A percentile compares a stretch with the other conserved stretches of the same genome.
These are phyloP conservation scores for Solanum pennellii DNA, from an alignment of 257 asterid genomes.

Conservation along the genomic window DNA sequence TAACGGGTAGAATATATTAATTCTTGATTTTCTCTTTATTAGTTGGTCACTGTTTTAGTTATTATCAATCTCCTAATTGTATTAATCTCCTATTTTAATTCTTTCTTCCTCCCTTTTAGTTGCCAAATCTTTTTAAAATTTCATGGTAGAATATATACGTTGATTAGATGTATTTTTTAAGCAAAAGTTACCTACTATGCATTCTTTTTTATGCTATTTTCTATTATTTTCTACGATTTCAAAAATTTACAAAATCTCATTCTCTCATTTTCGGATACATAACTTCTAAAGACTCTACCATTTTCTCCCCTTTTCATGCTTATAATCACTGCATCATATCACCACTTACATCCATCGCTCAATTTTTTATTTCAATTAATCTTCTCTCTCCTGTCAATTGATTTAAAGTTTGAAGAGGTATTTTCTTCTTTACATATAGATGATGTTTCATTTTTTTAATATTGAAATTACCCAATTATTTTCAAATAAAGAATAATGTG, in stretches of 20 bases:
- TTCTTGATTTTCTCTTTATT: not conserved
- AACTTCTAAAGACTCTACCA: not conserved
- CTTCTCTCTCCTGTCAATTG: not conserved
- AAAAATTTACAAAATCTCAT: no score
- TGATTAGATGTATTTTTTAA: not conserved
- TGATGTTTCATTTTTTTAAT: no score
- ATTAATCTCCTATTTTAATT: not conserved
- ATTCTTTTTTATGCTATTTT: no score
- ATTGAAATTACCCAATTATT: no score
- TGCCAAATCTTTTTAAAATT: not conserved
- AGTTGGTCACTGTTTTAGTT: not conserved
- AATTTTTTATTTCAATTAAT: no score
- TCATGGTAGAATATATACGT: no score
- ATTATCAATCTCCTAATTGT: not conserved
- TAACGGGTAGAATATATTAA: not conserved
- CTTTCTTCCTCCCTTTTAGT: not conserved
- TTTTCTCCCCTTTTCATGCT: no score
- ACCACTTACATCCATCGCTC: not conserved
- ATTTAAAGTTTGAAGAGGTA: not conserved
- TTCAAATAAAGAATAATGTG: no score
- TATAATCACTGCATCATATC: not conserved
- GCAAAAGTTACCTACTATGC: rapidly evolving
- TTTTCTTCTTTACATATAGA: not conserved
- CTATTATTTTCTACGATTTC: no score
- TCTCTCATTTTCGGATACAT: no score